These are phyloP conservation scores for Candida saitoana DNA, from an alignment of 805 yeast genomes.

Conservation along the genomic window DNA sequence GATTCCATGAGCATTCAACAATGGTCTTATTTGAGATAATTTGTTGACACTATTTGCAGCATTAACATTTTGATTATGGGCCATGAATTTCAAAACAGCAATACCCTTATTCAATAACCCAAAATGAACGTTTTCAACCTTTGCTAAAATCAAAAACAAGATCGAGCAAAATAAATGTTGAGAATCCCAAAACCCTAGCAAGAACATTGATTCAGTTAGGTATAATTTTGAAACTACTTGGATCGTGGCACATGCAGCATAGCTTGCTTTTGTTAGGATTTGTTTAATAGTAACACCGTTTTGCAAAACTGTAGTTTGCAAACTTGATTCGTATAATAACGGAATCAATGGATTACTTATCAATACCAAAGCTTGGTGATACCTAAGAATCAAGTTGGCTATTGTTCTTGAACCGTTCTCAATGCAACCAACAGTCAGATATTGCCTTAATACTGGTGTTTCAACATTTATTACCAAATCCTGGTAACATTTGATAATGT, in stretches of 20 bases:
- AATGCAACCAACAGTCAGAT: constrained; percentile 9
- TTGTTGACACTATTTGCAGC: constrained; percentile 29
- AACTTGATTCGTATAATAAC: constrained; percentile 24
- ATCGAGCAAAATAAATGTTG: constrained; percentile 35
- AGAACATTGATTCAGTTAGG: constrained; percentile 24
- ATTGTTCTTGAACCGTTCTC: constrained; percentile 21
- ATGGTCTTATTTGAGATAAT: constrained; percentile 22
- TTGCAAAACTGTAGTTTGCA: constrained; percentile 16
- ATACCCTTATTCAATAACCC: constrained; percentile 21
- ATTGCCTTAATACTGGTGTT: constrained; percentile 22
- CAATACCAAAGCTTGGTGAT: constrained; percentile 29
- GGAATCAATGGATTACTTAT: constrained; percentile 33
- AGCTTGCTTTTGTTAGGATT: constrained; percentile 25
- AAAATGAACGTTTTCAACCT: constrained; percentile 10
- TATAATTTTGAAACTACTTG: constrained; percentile 27
- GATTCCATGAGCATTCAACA: constrained; percentile 1
- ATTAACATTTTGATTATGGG: constrained; percentile 29
- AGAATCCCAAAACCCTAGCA: constrained; percentile 38
- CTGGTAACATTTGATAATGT: constrained; percentile 23
- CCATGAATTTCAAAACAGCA: constrained; percentile 33
- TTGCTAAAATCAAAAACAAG: constrained; percentile 24
- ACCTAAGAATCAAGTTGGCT: constrained; percentile 33
- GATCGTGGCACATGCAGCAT: constrained; percentile 27
- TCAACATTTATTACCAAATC: constrained; percentile 33
- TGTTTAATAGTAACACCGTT: constrained; percentile 20